Conservation (phyloP, 2,329 filamentous ascomycete species). For the Scedosporium aurantiacum region DNA sequence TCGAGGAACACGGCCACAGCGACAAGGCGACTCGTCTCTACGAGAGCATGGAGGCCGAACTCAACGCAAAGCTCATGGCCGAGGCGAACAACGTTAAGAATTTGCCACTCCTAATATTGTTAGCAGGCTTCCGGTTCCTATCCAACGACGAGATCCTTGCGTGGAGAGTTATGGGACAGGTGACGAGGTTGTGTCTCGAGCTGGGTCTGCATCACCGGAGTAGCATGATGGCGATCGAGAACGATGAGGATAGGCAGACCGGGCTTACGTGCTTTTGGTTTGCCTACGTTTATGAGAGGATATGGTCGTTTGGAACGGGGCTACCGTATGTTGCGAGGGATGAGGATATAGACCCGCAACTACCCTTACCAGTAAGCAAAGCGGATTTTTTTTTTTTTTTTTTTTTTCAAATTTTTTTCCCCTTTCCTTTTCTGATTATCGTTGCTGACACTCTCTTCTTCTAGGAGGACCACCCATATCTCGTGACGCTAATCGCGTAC, state of each 20-base stretch:
- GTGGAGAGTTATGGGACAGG: conserved; percentile 78
- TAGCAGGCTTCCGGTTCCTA: conserved; percentile 66
- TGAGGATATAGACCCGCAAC: conserved; percentile 67
- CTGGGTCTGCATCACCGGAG: conserved; percentile 74
- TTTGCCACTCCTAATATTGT: conserved; percentile 39
- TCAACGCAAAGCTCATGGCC: conserved; percentile 55
- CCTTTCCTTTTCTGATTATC: not conserved
- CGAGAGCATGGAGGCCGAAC: conserved; percentile 59
- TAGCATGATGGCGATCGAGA: conserved; percentile 56
- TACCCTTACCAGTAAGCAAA: conserved; percentile 64
- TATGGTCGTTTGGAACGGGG: conserved; percentile 85
- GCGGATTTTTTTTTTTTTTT: not conserved
- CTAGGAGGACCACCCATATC: conserved; percentile 51
- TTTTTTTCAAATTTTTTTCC: not conserved
- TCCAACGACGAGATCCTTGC: conserved; percentile 76
- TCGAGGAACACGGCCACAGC: conserved; percentile 72
- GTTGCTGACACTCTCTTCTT: conserved; percentile 12
- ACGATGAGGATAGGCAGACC: conserved; percentile 56
- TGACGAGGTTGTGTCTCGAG: conserved; percentile 67
- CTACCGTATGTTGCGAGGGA: conserved; percentile 80
- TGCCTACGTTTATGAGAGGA: conserved; percentile 71
- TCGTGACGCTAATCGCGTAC: conserved; percentile 77
- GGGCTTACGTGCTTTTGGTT: conserved; percentile 75
- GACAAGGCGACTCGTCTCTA: conserved; percentile 63
- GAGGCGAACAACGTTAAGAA: conserved; percentile 35